Evolutionary conservation across 352 stramenopile genomes (phyloP), one percentile per base, ranked within the genome.

Genomic region (Hyaloperonospora brassicae): DNA sequence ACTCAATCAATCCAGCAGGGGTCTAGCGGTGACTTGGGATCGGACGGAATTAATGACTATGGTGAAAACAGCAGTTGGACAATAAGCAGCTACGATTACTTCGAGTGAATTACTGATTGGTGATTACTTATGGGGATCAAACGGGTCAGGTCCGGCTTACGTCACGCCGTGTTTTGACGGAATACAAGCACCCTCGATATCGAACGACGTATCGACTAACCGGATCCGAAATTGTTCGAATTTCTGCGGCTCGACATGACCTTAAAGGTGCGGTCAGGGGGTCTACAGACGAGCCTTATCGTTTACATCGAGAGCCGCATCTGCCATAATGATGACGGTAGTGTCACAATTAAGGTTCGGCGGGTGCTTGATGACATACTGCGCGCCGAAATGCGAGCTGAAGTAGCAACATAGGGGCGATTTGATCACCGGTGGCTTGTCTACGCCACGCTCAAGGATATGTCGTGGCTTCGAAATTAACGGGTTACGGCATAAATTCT

Each of bases 1-100:
- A 23, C 39, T 11, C 39, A 23, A 44, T n/a, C 39, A n/a, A 44
- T 39, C 17, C 39, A 44, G 39, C 39, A 44, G 22, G 39, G 39
- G 39, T 2, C 39, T 44, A 22, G 1, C 34, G 34, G 34, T 39
- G 34, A 9, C 34, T 9, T 39, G 34, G 11, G 14, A n/a, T 39
- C 34, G 34, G 14, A 39, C 34, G 34, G 34, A 39, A n/a, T n/a
- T n/a, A n/a, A n/a, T n/a, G n/a, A n/a, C n/a, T n/a, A n/a, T n/a
- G n/a, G n/a, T n/a, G n/a, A 13, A 9, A 13, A 39, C 34, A 2
- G 34, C 34, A n/a, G 12, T 44, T 44, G 12, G 2, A 22, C 39
- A 44, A 1, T 44, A n/a, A n/a, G 39, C 39, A 23, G 39, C 12
- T 44, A 44, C 8, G 5, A 6, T 12, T 39, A 12, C 34, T 7